These are phyloP conservation scores for Singerocomus inundabilis DNA, from an alignment of 1,284 basidiomycete genomes.

Conservation along the genomic window DNA sequence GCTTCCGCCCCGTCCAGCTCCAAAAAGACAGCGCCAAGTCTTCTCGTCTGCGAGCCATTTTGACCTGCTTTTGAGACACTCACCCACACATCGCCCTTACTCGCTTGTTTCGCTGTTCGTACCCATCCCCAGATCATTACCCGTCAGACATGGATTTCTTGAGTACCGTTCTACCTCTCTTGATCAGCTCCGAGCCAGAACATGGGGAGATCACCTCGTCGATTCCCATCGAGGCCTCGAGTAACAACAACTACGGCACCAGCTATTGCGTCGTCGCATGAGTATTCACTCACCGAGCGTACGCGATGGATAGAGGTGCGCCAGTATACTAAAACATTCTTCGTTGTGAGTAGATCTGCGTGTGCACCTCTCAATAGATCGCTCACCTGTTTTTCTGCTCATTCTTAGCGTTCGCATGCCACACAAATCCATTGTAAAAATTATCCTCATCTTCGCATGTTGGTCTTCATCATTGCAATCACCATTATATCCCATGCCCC, in stretches of 20 bases:
- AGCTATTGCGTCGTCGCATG: conserved; percentile 23
- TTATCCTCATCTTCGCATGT: neutral
- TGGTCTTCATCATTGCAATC: conserved; percentile 2
- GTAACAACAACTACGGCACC: neutral
- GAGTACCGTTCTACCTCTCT: conserved; percentile 14
- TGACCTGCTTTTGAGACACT: neutral
- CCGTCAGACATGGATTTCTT: conserved; percentile 24
- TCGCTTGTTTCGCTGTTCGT: neutral
- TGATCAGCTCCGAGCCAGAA: conserved; percentile 9
- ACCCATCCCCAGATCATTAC: neutral
- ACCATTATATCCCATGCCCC: conserved; percentile 4
- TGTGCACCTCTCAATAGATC: neutral
- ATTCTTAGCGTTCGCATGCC: conserved; percentile 9
- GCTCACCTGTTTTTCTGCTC: conserved; percentile 11
- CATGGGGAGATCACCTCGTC: conserved; percentile 1
- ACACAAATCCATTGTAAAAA: conserved; percentile 8
- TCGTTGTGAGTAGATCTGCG: conserved; percentile 22
- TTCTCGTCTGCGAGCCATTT: neutral
- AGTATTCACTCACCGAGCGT: neutral
- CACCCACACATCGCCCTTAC: neutral
- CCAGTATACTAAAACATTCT: conserved; percentile 4
- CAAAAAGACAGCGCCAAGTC: neutral
- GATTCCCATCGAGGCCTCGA: conserved; percentile 14
- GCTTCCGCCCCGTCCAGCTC: conserved; percentile 1
- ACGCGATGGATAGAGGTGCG: neutral